Base-by-base conservation (phyloP, 2,329 filamentous ascomycete genomes). In the Fusarium newnesense region DNA sequence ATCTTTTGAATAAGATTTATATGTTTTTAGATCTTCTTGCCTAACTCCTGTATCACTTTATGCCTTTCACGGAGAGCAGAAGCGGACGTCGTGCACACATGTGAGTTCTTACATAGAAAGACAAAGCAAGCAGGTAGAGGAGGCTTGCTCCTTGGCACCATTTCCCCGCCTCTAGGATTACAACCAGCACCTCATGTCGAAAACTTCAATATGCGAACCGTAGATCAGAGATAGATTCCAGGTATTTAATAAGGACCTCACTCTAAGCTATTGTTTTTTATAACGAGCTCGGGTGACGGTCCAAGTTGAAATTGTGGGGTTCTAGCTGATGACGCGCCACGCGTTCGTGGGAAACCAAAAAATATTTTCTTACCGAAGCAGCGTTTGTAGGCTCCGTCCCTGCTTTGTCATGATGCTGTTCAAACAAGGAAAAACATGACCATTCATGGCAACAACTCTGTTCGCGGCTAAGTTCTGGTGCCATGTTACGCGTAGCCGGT, bases 61-160 rank as follows among this genome's bases (percentile, higher is more conserved):
- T n/a, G n/a, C n/a, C n/a, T n/a, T n/a, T n/a, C n/a, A n/a, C n/a
- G n/a, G n/a, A n/a, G 15, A 32, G 21, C 16, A 49, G 10, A 32
- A 9, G 15, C 12, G 7, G 4, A 5, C 5, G 21, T n/a, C 15
- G 3, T 9, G 5, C 15, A 8, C 2, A n/a, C 0, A 10, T 37
- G 36, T 19, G 18, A 19, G 4, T 37, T n/a, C n/a, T n/a, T n/a
- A n/a, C n/a, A n/a, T n/a, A n/a, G n/a, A n/a, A n/a, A n/a, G n/a
- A n/a, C n/a, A n/a, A n/a, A n/a, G n/a, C n/a, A n/a, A n/a, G n/a
- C n/a, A n/a, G n/a, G n/a, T n/a, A n/a, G n/a, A n/a, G n/a, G n/a
- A n/a, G 34, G 34, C 13, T 7, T 34, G 34, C 13, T 34, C 7
- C 34, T 34, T 16, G 6, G 34, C 9, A 5, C 1, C 4, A 37